Evolutionary conservation across 257 asterid genomes (phyloP).

Genomic region (Solanum medicagineum): DNA sequence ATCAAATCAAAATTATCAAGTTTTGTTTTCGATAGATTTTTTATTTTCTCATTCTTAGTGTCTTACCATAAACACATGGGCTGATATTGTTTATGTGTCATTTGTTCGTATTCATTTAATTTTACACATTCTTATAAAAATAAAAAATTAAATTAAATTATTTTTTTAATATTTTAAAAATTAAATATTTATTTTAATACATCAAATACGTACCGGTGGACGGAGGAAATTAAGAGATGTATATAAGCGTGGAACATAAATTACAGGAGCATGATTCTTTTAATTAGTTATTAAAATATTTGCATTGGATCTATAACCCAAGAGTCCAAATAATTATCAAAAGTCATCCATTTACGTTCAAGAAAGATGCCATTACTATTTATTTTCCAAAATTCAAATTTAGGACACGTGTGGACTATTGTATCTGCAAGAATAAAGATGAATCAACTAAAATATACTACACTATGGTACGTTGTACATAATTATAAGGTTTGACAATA

Average conservation of each 20-base stretch:
- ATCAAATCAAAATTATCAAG: background rate
- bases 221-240: background rate
- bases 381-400: background rate
- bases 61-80: background rate
- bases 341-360: background rate
- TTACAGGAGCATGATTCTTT: background rate
- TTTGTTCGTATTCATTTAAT: no score
- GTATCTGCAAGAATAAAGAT: background rate
- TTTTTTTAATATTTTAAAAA: no score
- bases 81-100: background rate
- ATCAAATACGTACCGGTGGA: background rate
- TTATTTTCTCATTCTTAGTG: background rate
- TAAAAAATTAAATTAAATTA: no score
- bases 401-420: background rate
- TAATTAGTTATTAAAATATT: background rate
- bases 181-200: no score
- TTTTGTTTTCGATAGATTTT: background rate
- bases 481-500: background rate
- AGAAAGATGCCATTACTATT: background rate
- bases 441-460: background rate
- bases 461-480: background rate
- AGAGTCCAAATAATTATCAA: background rate
- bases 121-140: no score
- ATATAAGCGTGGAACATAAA: background rate
- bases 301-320: background rate